A percentile compares a stretch with the other conserved stretches of the same genome.
Conservation (phyloP, 2,329 filamentous ascomycete species). For the Elsinoe arachidis region DNA sequence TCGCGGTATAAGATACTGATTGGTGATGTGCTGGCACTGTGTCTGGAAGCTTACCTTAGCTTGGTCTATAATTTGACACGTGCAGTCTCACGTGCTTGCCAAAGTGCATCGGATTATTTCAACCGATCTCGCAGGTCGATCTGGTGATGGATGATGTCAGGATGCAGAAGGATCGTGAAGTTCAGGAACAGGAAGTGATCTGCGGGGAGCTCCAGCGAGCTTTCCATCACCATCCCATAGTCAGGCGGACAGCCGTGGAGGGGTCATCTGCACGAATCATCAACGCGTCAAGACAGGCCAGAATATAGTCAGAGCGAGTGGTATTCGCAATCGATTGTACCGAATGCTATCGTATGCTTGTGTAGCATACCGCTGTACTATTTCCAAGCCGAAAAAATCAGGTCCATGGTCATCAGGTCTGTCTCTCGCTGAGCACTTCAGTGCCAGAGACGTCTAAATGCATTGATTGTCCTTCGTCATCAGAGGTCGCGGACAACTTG, state of each 20-base stretch:
- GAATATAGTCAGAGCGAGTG: background rate
- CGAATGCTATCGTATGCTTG: background rate
- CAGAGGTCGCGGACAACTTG: background rate
- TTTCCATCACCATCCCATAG: no score
- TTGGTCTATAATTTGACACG: no score
- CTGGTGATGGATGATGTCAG: conserved; percentile 9
- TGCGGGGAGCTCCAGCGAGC: background rate
- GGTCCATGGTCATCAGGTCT: conserved; percentile 9
- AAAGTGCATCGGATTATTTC: background rate
- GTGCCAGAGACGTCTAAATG: conserved; percentile 13
- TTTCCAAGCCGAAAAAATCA: background rate
- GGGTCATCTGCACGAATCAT: background rate
- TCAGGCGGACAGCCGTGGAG: no score
- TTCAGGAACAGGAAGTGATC: conserved; percentile 15
- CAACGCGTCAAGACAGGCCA: background rate
- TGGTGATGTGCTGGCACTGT: background rate
- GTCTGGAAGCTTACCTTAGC: no score
- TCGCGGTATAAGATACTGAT: background rate
- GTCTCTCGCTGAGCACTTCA: conserved; percentile 15
- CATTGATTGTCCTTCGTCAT: conserved; percentile 9
- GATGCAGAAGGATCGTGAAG: background rate
- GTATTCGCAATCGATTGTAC: background rate
- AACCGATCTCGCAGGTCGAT: background rate
- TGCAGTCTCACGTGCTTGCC: no score
- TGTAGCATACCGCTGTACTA: background rate